phyloP scores from a whole-genome alignment of 2,329 filamentous ascomycete species.

The Aspergillus latus region DNA sequence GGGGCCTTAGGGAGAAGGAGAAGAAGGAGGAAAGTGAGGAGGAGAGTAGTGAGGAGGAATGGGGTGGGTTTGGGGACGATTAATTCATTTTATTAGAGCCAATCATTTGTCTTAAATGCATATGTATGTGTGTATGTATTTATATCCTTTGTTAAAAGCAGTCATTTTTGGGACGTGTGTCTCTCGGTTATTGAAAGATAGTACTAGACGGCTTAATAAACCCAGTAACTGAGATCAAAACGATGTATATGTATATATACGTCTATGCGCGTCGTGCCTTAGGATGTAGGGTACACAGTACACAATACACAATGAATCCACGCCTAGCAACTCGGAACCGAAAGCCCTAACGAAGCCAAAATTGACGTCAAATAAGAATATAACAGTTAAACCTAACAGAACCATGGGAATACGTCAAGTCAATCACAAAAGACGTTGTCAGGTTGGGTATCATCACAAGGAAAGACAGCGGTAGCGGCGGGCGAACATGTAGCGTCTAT shows the following conservation, averaged over 20 bases:
- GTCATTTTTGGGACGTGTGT: not conserved
- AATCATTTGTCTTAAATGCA: too few relatives aligned
- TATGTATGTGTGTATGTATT: not conserved
- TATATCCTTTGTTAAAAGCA: not conserved
- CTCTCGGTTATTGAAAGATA: too few relatives aligned
- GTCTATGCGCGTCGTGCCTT: not conserved
- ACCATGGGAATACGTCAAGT: slow-evolving; percentile 6
- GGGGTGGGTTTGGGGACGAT: slow-evolving; percentile 66
- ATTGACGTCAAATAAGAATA: slow-evolving; percentile 8
- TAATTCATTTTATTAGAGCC: too few relatives aligned
- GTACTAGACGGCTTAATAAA: not conserved
- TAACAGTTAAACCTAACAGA: slow-evolving; percentile 13
- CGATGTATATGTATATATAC: slow-evolving; percentile 7
- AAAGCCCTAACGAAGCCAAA: not conserved
- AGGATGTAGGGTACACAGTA: not conserved
- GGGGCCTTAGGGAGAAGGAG: slow-evolving; percentile 45
- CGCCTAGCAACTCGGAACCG: not conserved
- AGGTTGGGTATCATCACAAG: slow-evolving; percentile 35
- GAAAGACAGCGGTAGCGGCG: slow-evolving; percentile 22
- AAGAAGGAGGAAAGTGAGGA: slow-evolving; percentile 22
- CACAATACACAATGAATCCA: not conserved
- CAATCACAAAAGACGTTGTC: slow-evolving; percentile 19
- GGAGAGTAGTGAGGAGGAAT: slow-evolving; percentile 55
- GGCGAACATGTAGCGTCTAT: slow-evolving; percentile 12
- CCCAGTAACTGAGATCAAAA: not conserved